Percentiles rank a stretch among this genome's conserved stretches.
Conservation (phyloP, 106 monocot species). For the Acorus gramineus region DNA sequence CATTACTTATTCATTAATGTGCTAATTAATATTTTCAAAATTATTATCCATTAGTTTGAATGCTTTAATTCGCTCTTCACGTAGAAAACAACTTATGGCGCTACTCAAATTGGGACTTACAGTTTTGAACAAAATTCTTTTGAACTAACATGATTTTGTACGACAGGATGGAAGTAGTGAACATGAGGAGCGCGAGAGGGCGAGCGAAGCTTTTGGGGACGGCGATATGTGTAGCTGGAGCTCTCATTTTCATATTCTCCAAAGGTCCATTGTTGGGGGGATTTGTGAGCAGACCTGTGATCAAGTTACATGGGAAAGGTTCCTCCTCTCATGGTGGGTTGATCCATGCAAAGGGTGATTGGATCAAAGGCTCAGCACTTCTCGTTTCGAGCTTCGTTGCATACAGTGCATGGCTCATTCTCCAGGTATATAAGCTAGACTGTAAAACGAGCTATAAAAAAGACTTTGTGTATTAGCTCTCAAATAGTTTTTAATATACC, state of each 20-base stretch:
- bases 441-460: no score
- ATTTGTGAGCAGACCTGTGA: conserved; percentile 22
- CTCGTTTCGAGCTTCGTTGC: conserved; percentile 23
- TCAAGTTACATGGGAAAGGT: conserved; percentile 13
- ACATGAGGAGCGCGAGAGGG: conserved; percentile 13
- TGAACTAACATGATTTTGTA: no score
- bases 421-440: conserved; percentile 20
- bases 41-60: no score
- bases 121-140: background rate
- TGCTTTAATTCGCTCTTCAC: no score
- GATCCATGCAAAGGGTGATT: conserved; percentile 13
- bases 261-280: conserved; percentile 29
- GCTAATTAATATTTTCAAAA: no score
- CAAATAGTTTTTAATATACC: no score
- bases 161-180: conserved; percentile 39
- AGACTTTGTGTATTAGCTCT: no score
- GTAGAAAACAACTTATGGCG: no score
- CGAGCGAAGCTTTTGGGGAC: conserved; percentile 31
- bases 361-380: conserved; percentile 44
- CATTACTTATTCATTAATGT: no score
- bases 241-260: conserved; percentile 38
- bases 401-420: conserved; percentile 42
- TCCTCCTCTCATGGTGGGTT: background rate
- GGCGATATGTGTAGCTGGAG: conserved; percentile 27
- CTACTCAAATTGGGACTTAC: background rate